A percentile compares a stretch with the other conserved stretches of the same genome.
phyloP scores from a whole-genome alignment of 1,139 yeast genomes.

The Nakaseomyces sp. region DNA sequence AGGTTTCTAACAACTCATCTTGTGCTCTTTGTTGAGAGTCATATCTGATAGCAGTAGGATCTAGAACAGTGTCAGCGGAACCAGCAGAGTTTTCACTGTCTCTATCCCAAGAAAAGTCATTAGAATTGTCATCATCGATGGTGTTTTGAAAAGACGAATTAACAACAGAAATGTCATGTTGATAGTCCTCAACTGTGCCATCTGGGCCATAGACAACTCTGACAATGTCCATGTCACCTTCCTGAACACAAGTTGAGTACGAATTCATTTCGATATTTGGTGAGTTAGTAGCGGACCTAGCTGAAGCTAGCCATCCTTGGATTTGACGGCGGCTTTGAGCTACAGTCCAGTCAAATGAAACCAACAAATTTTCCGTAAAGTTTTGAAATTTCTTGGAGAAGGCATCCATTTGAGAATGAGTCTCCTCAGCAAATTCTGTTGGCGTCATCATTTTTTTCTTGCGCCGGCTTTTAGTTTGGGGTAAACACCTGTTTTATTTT shows the following conservation, averaged over 20 bases:
- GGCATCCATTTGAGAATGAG: neutral
- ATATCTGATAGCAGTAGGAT: neutral
- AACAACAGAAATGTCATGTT: neutral
- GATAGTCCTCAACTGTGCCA: neutral
- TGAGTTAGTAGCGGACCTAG: neutral
- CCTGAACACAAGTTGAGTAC: neutral
- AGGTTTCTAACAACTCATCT: neutral
- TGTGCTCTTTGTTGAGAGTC: slow-evolving; percentile 4
- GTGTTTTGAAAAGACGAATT: neutral
- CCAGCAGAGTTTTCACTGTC: neutral
- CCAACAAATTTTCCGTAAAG: neutral
- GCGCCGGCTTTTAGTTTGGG: too few relatives aligned
- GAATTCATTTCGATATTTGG: neutral
- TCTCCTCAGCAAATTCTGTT: neutral
- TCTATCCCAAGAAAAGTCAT: neutral
- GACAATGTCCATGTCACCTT: slow-evolving; percentile 1
- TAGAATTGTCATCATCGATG: neutral
- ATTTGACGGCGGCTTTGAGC: neutral
- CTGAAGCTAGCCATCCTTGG: neutral
- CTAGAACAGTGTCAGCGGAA: neutral
- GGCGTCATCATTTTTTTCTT: neutral
- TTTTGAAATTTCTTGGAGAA: neutral
- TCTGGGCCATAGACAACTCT: slow-evolving; percentile 1
- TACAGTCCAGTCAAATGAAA: neutral
- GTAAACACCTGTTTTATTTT: too few relatives aligned